Conservation (phyloP, 1,139 yeast species). For the Yamadazyma taylorii region DNA sequence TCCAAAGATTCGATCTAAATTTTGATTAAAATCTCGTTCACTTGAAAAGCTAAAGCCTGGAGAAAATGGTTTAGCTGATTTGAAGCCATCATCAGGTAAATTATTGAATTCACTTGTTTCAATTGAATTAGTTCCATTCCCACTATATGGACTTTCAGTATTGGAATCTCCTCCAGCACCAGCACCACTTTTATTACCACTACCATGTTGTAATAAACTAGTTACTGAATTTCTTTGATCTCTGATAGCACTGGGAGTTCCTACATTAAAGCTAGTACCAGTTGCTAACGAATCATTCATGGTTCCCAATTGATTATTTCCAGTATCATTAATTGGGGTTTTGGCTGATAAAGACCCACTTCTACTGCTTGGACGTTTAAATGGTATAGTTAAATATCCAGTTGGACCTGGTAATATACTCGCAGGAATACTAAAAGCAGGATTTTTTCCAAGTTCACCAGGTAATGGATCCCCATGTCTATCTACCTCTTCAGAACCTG, state of each 20-base stretch:
- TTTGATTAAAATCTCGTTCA: constrained; percentile 12
- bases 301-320: too few species aligned
- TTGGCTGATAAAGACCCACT: not conserved
- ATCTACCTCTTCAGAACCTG: too few species aligned
- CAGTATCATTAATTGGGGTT: too few species aligned
- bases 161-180: not conserved
- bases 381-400: constrained; percentile 14
- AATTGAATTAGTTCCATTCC: too few species aligned
- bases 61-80: not conserved
- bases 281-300: not conserved
- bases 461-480: too few species aligned
- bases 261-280: not conserved
- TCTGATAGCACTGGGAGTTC: constrained; percentile 4
- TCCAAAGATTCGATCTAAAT: constrained; percentile 14
- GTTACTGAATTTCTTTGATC: constrained; percentile 4
- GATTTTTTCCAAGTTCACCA: constrained; percentile 15
- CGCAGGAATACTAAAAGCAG: constrained; percentile 15
- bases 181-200: not conserved
- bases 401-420: constrained; percentile 15
- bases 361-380: constrained; percentile 2
- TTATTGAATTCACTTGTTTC: too few species aligned
- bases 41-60: not conserved
- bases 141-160: not conserved
- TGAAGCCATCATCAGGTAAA: too few species aligned
- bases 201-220: constrained; percentile 1